phyloP scores from a whole-genome alignment of 2,329 filamentous ascomycete species.

The Diplodia scrobiculata region DNA sequence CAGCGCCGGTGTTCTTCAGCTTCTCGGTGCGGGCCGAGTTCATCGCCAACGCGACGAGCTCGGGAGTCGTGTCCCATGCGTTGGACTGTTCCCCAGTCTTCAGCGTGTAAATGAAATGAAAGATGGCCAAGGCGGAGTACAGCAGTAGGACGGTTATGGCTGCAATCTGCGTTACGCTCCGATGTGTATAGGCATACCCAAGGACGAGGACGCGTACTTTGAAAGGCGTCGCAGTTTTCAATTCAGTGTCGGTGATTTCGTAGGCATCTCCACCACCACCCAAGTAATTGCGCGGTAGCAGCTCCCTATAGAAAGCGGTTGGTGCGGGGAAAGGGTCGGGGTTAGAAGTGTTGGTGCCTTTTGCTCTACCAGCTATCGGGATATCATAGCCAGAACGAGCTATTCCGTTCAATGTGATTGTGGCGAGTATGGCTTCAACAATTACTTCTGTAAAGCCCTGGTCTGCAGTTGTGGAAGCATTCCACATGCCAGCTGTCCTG shows the following conservation, averaged over 20 bases:
- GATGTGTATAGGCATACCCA: constrained; percentile 5
- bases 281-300: background rate
- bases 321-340: background rate
- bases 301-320: background rate
- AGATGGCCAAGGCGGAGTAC: background rate
- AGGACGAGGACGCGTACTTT: background rate
- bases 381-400: background rate
- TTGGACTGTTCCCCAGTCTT: constrained; percentile 3
- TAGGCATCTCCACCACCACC: background rate
- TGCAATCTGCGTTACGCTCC: background rate
- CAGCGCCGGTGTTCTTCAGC: constrained; percentile 1
- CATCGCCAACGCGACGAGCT: constrained; percentile 6
- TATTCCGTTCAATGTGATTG: constrained; percentile 9
- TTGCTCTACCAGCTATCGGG: constrained; percentile 3
- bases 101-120: background rate
- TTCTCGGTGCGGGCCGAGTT: background rate
- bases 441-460: background rate
- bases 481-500: background rate
- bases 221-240: background rate
- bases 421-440: background rate
- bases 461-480: background rate
- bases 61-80: constrained; percentile 13
- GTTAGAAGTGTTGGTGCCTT: background rate
- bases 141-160: background rate
- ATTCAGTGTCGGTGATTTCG: background rate